Evolutionary conservation across 1,284 basidiomycete species (phyloP), one percentile per base, ranked within the genome.

Genomic region (Peniophora sp.): DNA sequence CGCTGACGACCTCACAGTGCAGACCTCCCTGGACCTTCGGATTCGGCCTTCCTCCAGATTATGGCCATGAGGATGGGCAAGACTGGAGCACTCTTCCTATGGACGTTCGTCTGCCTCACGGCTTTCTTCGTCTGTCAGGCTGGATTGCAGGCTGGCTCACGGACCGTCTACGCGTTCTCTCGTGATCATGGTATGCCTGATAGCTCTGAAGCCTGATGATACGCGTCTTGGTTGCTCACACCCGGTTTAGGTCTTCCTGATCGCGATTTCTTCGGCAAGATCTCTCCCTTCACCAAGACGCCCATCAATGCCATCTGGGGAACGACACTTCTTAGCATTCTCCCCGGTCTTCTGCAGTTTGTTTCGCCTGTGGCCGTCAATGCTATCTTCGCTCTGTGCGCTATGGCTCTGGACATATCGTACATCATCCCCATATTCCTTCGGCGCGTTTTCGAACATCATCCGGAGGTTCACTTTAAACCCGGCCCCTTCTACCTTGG

Each of bases 401-500:
- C 87, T 10, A 87, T 89, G 68, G 81, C 83, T 12, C 68, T 81
- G 23, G 84, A 89, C 59, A 63, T 82, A 46, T 85, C 81, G 57
- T 90, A 90, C 60, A 77, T 87, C 54, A 83, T 89, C 53, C 85
- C 88, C 1, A 85, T 89, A 60, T 73, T 81, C 62, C 68, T 84
- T 63, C 79, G 89, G 35, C 75, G 90, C 52, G 67, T 86, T 51
- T 92, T 78, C 66, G 72, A 77, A 52, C 75, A 85, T 55, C 92
- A 95, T 61, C 91, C 92, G 0, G 92, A 94, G 49, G 85, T 94
- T 35, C 71, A 72, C 58, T 93, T 90, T 73, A 84, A 83, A 63
- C 90, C 91, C 1, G 92, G 92, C 16, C 92, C 92, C n/a, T 94
- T 92, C 69, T 88, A 83, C 64, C 83, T 93, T 74, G 91, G 91